A percentile compares a stretch with the other conserved stretches of the same genome.
Evolutionary conservation across 345 rosid genomes (phyloP).

Genomic region (Eucalyptus polyanthemos): DNA sequence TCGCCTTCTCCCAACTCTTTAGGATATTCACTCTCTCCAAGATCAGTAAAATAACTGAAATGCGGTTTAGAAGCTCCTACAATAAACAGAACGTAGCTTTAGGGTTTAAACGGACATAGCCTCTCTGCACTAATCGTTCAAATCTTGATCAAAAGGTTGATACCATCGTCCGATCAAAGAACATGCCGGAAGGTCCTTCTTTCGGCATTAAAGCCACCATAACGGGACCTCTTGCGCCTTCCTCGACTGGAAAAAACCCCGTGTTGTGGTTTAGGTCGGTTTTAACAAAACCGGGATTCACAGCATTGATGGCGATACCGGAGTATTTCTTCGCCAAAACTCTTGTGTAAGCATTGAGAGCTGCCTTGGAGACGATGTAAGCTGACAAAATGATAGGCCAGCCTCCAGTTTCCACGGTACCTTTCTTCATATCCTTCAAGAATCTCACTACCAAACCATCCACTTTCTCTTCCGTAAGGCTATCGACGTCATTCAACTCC

Average conservation of each 20-base stretch:
- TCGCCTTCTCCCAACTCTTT: neutral
- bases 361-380: neutral
- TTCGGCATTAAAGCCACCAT: neutral
- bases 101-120: neutral
- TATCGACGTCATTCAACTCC: neutral
- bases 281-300: neutral
- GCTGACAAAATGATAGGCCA: neutral
- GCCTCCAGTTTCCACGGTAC: neutral
- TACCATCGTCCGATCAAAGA: neutral
- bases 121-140: neutral
- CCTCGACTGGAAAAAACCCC: neutral
- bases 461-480: slow-evolving; percentile 2
- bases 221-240: neutral
- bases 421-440: neutral
- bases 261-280: neutral
- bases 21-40: neutral
- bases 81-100: neutral
- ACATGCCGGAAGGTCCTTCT: neutral
- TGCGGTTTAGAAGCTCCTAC: neutral
- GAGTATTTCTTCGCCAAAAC: neutral
- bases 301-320: neutral
- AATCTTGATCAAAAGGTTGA: neutral
- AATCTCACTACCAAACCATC: slow-evolving; percentile 3
- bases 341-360: neutral
- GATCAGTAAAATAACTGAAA: neutral